Base-by-base conservation (phyloP, 306 rosid genomes). In the Vigna nakashimae region DNA sequence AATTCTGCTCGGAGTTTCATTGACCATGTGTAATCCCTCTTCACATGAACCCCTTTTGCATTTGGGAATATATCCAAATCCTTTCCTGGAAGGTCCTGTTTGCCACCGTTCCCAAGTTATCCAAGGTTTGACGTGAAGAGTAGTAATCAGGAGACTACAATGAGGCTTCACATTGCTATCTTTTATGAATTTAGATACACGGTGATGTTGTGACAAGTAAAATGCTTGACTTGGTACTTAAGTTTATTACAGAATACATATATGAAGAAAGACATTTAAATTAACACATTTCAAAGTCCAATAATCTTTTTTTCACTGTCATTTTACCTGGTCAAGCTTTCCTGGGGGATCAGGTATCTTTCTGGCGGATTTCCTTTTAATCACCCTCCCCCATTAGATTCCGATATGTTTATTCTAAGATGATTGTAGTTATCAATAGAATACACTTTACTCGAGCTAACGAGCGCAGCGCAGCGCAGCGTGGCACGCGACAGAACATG, bases 151-250 rank as follows among this genome's bases (percentile, higher is more conserved):
- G 84, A 84, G 93, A 84, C 85, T 82, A 79, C 88, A 87, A 84
- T 85, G 89, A 90, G 89, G 91, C 86, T 82, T 87, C 85, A 76
- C 88, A 86, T 72, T 89, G 87, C 89, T 80, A 70, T 81, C 73
- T 80, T 78, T 56, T 87, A 50, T 83, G 84, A 62, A 68, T 77
- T 83, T 59, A 76, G 79, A 87, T 90, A 86, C 88, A 88, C 69
- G 56, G 65, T 77, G 80, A 84, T 85, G 86, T 81, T 85, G 87
- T 87, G 90, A 83, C 91, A 77, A 79, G 75, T 86, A 64, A 83
- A 87, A 82, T 84, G 89, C 89, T 87, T 66, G 87, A 87, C 85
- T 90, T 88, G 84, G 79, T 84, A 87, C 87, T 90, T 88, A 69
- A 77, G 78, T 90, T 86, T 86, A 86, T 88, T 88, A 83, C 91